Conservation (phyloP, 805 yeast species). For the Pichia sporocuriosa region DNA sequence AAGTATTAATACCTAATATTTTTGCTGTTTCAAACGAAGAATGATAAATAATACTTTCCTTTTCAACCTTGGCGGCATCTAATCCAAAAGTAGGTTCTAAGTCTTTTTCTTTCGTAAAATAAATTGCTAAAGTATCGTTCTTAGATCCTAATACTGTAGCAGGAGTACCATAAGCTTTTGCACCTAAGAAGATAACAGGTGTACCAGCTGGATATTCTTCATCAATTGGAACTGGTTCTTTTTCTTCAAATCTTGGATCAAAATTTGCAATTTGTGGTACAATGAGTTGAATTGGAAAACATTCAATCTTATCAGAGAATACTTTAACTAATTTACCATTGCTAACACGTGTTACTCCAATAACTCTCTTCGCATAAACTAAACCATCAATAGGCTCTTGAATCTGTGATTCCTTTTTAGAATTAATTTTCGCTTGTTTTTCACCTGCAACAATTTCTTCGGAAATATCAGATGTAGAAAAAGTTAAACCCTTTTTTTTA, state of each 20-base stretch:
- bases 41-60: constrained; percentile 47
- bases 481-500: constrained; percentile 45
- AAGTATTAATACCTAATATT: constrained; percentile 47
- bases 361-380: constrained; percentile 65
- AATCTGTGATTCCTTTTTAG: neutral
- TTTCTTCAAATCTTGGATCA: constrained; percentile 68
- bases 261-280: constrained; percentile 67
- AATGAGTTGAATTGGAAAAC: constrained; percentile 72
- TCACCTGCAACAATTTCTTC: constrained; percentile 12
- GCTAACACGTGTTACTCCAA: constrained; percentile 65
- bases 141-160: constrained; percentile 60
- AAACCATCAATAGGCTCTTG: constrained; percentile 43
- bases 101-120: constrained; percentile 45
- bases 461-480: constrained; percentile 12
- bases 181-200: constrained; percentile 74
- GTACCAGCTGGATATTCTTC: constrained; percentile 75
- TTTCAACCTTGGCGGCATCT: constrained; percentile 52
- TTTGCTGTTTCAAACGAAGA: constrained; percentile 62
- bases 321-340: constrained; percentile 77
- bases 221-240: constrained; percentile 68
- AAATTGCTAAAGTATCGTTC: constrained; percentile 34
- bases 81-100: constrained; percentile 64
- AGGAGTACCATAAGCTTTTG: constrained; percentile 79
- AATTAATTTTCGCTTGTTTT: neutral
- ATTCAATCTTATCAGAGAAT: constrained; percentile 44